These are phyloP conservation scores for Rhodotorula sp. DNA, from an alignment of 1,284 basidiomycete genomes.

Conservation along the genomic window DNA sequence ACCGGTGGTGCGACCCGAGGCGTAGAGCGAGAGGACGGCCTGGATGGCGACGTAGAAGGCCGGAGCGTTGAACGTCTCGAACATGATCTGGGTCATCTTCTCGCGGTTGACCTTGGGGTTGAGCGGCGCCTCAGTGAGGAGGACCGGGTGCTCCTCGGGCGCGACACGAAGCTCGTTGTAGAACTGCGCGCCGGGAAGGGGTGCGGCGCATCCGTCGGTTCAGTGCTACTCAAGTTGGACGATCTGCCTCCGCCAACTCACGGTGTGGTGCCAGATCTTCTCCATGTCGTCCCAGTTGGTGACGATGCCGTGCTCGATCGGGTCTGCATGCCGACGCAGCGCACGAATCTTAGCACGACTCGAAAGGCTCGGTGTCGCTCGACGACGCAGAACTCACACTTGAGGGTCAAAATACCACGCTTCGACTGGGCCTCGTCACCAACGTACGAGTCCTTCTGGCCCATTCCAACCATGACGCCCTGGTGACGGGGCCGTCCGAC, in stretches of 20 bases:
- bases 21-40: conserved; percentile 87
- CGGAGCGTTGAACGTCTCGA: conserved; percentile 92
- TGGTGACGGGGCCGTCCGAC: conserved; percentile 89
- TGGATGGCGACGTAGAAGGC: conserved; percentile 93
- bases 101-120: conserved; percentile 94
- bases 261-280: conserved; percentile 76
- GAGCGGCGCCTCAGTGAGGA: conserved; percentile 90
- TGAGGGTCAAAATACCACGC: conserved; percentile 91
- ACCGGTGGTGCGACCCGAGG: conserved; percentile 87
- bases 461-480: conserved; percentile 75
- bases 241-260: background rate
- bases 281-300: conserved; percentile 98
- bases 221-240: too few relatives aligned
- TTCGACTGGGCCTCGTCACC: conserved; percentile 93
- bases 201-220: background rate
- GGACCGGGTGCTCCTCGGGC: conserved; percentile 84
- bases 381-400: conserved; percentile 50
- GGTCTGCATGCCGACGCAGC: conserved; percentile 41
- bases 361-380: background rate
- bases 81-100: conserved; percentile 98
- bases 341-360: background rate
- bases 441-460: conserved; percentile 81
- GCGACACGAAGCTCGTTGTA: conserved; percentile 56
- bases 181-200: conserved; percentile 39
- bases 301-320: conserved; percentile 65